Base-by-base conservation (phyloP, 345 rosid species). In the Camelina laxa region DNA sequence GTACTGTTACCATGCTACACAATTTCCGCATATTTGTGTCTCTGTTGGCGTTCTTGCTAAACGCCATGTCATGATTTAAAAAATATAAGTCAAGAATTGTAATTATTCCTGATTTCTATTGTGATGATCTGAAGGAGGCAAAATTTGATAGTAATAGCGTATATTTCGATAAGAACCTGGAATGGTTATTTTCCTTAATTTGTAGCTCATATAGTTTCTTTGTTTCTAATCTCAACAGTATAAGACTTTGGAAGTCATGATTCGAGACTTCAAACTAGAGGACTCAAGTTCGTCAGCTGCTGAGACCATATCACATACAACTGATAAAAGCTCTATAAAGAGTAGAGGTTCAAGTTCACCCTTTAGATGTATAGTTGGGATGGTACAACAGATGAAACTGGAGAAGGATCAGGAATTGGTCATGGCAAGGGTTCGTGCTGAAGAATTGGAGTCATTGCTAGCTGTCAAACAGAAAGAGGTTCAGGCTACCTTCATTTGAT, bases 291-390 rank as follows among this genome's bases (percentile, higher is more conserved):
- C 85, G 62, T 76, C 86, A 49, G 80, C 88, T 41, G 76, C 73
- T 5, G 79, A 78, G 49, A 70, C 78, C 51, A 59, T 72, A 54
- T 35, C 61, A 6, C 88, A 91, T 24, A 89, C 70, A 83, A 75
- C 73, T 65, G 94, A 88, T 73, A 89, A 84, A 81, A 68, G 77
- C 79, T 77, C 86, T 22, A 49, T 59, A 20, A 86, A 89, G 77
- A 75, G 83, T 60, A 87, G 98, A 80, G 98, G 98, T 76, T 91
- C 98, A 68, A 88, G 91, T 76, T 93, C 97, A 35, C 97, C 97
- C 27, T 91, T 93, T 80, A 85, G 97, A 81, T 93, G 98, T 84
- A 89, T 93, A 75, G 77, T 94, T 67, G 85, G 86, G 77, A 70
- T 93, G 79, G 90, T 93, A 73, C 98, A 89, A 79, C 96, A 89